These are phyloP conservation scores for Alternaria sp. DNA, from an alignment of 2,329 filamentous ascomycete genomes.

Conservation along the genomic window DNA sequence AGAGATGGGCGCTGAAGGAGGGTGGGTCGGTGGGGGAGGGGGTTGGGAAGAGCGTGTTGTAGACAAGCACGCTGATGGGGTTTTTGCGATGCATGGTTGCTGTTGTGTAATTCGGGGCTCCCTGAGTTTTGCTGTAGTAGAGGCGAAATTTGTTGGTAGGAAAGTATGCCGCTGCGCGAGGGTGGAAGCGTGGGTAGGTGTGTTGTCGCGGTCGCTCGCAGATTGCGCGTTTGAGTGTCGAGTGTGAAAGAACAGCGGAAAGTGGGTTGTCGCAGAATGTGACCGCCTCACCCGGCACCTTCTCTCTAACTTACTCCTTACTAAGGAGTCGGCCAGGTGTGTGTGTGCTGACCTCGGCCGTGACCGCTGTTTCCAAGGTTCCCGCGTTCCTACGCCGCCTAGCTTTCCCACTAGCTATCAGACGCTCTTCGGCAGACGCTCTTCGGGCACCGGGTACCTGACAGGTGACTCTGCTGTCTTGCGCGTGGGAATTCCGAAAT, in stretches of 20 bases:
- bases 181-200: constrained; percentile 5
- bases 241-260: constrained; percentile 3
- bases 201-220: constrained; percentile 11
- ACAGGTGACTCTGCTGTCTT: constrained; percentile 19
- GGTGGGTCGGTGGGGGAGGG: constrained; percentile 73
- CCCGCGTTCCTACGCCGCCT: constrained; percentile 27
- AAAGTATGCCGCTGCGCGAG: constrained; percentile 10
- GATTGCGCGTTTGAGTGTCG: constrained; percentile 11
- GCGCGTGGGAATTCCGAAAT: constrained; percentile 3
- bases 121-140: background rate
- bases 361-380: constrained; percentile 31
- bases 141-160: constrained; percentile 9
- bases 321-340: constrained; percentile 9
- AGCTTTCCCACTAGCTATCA: constrained; percentile 27
- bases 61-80: constrained; percentile 75
- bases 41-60: constrained; percentile 75
- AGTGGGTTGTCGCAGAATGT: constrained; percentile 23
- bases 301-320: constrained; percentile 16
- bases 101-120: constrained; percentile 6
- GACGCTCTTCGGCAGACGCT: constrained; percentile 27
- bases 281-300: constrained; percentile 24
- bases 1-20: constrained; percentile 74
- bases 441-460: constrained; percentile 25
- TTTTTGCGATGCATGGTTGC: constrained; percentile 73
- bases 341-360: constrained; percentile 31